A percentile compares a stretch with the other conserved stretches of the same genome.
phyloP scores from a whole-genome alignment of 1,139 yeast species.

The Pichia sp. region DNA sequence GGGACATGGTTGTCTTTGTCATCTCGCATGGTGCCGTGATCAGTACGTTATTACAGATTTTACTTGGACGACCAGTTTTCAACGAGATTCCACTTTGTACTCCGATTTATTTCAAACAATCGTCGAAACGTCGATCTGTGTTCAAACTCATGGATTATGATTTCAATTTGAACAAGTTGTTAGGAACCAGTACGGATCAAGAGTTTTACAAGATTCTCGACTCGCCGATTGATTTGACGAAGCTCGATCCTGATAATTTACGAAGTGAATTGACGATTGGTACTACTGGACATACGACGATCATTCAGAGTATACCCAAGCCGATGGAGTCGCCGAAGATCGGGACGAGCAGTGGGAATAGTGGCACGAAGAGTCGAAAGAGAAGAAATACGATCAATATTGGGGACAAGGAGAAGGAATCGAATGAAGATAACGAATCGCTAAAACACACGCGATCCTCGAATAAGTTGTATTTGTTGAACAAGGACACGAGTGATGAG shows the following conservation, averaged over 20 bases:
- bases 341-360: not conserved
- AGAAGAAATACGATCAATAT: conserved; percentile 32
- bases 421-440: conserved; percentile 13
- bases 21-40: conserved; percentile 36
- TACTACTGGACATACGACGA: conserved; percentile 19
- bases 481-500: conserved; percentile 22
- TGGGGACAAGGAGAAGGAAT: conserved; percentile 15
- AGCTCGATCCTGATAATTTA: conserved; percentile 27
- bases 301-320: conserved; percentile 25
- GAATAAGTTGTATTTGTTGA: conserved; percentile 26
- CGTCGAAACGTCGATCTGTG: conserved; percentile 22
- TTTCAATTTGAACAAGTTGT: conserved; percentile 27
- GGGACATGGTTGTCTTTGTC: conserved; percentile 27
- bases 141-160: conserved; percentile 33
- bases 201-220: conserved; percentile 27
- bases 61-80: conserved; percentile 31
- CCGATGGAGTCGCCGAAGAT: too few species aligned
- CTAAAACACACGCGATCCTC: conserved; percentile 31
- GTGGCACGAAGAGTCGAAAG: conserved; percentile 13
- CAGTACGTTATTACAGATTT: conserved; percentile 31
- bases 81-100: conserved; percentile 34
- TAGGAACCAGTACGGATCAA: conserved; percentile 25
- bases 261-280: conserved; percentile 26
- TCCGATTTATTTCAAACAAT: conserved; percentile 33
- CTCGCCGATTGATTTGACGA: conserved; percentile 28